Conservation (phyloP, 225 moss, liverwort and hornwort genomes). For the Takakia lepidozioides region DNA sequence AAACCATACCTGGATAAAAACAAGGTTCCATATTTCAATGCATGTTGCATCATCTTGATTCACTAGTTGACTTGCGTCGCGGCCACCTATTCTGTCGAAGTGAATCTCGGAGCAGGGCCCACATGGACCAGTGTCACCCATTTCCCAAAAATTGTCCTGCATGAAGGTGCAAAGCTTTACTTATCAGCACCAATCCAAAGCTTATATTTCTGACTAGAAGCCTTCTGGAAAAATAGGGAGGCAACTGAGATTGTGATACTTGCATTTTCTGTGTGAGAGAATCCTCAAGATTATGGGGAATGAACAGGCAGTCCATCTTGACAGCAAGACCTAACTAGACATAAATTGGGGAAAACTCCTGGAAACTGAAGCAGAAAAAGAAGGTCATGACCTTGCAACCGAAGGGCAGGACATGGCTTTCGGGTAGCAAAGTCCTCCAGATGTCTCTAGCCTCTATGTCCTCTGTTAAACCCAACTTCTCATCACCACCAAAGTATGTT, state of each 20-base stretch:
- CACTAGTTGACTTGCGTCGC: conserved; percentile 42
- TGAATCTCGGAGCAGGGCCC: conserved; percentile 61
- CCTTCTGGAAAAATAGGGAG: too few relatives aligned
- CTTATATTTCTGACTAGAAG: too few relatives aligned
- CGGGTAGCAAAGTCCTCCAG: conserved; percentile 35
- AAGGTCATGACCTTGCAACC: conserved; percentile 37
- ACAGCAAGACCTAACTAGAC: too few relatives aligned
- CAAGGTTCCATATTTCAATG: conserved; percentile 58
- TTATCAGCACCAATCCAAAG: too few relatives aligned
- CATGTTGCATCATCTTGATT: conserved; percentile 56
- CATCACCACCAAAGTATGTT: conserved; percentile 58
- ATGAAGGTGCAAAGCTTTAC: too few relatives aligned
- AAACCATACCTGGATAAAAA: conserved; percentile 50
- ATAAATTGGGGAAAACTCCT: too few relatives aligned
- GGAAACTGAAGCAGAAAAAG: too few relatives aligned
- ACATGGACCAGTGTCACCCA: conserved; percentile 59
- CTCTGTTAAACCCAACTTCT: conserved; percentile 29
- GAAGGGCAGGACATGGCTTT: conserved; percentile 35
- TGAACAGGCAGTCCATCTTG: too few relatives aligned
- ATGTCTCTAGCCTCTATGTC: conserved; percentile 42
- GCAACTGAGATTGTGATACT: too few relatives aligned
- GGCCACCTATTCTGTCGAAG: conserved; percentile 55
- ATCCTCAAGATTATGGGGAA: too few relatives aligned
- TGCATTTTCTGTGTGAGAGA: too few relatives aligned
- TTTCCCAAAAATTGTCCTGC: conserved; percentile 68